phyloP scores from a whole-genome alignment of 345 rosid genomes.

The Anacardium occidentale region DNA sequence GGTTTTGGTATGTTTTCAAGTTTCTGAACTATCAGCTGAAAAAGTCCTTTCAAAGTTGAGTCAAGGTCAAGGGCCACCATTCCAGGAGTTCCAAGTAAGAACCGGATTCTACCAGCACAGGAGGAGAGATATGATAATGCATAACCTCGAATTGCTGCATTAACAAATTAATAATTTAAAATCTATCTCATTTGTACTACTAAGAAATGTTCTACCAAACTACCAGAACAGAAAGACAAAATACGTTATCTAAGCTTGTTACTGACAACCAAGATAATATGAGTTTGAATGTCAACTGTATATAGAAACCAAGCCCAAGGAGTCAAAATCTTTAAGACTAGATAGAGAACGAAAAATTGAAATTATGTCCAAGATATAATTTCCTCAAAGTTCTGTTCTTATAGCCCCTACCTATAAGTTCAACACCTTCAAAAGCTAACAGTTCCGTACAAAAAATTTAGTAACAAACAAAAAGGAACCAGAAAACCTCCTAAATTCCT shows the following conservation, averaged over 20 bases:
- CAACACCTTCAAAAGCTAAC: not conserved
- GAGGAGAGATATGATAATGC: slow-evolving; percentile 98
- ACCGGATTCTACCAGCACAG: slow-evolving; percentile 92
- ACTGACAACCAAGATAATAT: not conserved
- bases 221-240: not conserved
- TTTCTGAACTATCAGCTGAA: slow-evolving; percentile 78
- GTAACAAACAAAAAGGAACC: not conserved
- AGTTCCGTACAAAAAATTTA: not conserved
- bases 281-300: not conserved
- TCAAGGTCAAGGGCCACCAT: slow-evolving; percentile 98
- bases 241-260: not conserved
- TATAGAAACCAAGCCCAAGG: not conserved
- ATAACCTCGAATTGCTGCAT: slow-evolving; percentile 97
- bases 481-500: not conserved
- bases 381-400: not conserved
- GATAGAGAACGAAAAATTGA: not conserved
- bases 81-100: slow-evolving; percentile 91
- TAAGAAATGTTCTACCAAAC: not conserved
- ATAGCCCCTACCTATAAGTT: not conserved
- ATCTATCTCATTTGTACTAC: slow-evolving; percentile 3
- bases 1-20: slow-evolving; percentile 89
- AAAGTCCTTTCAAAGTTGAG: slow-evolving; percentile 78
- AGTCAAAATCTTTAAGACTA: not conserved
- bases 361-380: not conserved
- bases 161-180: slow-evolving; percentile 26